Percentiles rank a stretch among this genome's conserved stretches.
phyloP scores from a whole-genome alignment of 2,329 filamentous ascomycete species.

The Escovopsis sp. region DNA sequence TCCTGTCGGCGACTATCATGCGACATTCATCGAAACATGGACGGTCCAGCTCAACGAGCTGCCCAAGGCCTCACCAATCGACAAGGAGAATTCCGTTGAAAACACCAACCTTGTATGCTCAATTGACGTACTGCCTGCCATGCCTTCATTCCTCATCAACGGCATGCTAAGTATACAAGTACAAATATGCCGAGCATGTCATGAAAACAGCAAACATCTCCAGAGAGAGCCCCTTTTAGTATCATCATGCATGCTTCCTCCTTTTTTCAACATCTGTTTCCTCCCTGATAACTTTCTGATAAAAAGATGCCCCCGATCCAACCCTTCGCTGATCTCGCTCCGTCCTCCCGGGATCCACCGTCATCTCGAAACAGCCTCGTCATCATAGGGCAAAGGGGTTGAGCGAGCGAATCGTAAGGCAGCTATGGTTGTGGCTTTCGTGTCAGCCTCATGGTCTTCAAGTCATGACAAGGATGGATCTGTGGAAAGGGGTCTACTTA shows the following conservation, averaged over 20 bases:
- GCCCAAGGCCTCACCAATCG: neutral
- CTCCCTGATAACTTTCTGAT: neutral
- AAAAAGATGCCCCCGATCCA: too few relatives aligned
- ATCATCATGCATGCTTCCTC: neutral
- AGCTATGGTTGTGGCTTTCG: conserved; percentile 40
- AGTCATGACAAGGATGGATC: neutral
- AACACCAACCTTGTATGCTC: neutral
- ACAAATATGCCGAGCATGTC: conserved; percentile 8
- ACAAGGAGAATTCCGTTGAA: neutral
- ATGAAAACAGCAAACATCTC: conserved; percentile 3
- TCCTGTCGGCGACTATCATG: too few relatives aligned
- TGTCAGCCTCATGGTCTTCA: conserved; percentile 10
- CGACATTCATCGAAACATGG: too few relatives aligned
- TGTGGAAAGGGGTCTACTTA: conserved; percentile 43
- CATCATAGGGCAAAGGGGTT: conserved; percentile 57
- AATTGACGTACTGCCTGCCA: neutral
- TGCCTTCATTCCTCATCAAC: conserved; percentile 1
- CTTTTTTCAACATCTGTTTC: neutral
- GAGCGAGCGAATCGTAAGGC: conserved; percentile 68
- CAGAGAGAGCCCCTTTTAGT: neutral
- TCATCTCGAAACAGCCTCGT: neutral
- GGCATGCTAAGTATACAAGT: conserved; percentile 5
- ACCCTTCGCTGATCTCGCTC: neutral
- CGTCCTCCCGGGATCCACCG: neutral
- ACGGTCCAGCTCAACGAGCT: neutral